These are phyloP conservation scores for Colletotrichum eremochloae DNA, from an alignment of 2,329 filamentous ascomycete genomes.

Conservation along the genomic window DNA sequence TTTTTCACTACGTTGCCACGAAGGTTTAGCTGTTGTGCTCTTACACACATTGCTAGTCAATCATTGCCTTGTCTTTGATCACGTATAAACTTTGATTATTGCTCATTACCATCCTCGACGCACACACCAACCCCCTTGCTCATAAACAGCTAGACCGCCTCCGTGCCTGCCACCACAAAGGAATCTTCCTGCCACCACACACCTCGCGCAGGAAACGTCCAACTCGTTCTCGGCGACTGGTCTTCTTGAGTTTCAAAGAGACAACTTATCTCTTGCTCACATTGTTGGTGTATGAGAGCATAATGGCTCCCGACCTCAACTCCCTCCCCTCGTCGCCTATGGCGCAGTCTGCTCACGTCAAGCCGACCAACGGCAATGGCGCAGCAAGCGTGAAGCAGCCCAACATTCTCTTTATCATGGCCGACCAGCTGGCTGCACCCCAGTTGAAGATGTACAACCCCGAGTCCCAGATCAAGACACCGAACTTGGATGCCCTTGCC, in stretches of 20 bases:
- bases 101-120: conserved; percentile 7
- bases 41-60: conserved; percentile 9
- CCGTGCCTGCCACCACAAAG: conserved; percentile 7
- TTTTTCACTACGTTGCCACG: conserved; percentile 9
- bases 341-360: conserved; percentile 42
- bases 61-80: conserved; percentile 12
- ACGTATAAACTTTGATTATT: conserved; percentile 30
- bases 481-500: conserved; percentile 87
- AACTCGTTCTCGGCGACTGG: neutral
- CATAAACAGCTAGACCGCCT: conserved; percentile 17
- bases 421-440: conserved; percentile 92
- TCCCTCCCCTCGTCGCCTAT: conserved; percentile 72
- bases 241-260: conserved; percentile 1
- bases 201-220: neutral
- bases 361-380: conserved; percentile 41
- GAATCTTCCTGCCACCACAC: neutral
- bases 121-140: conserved; percentile 7
- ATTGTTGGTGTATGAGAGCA: conserved; percentile 32
- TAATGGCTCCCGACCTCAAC: conserved; percentile 82
- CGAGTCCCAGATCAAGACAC: conserved; percentile 90
- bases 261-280: neutral
- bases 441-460: conserved; percentile 93
- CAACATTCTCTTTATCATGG: conserved; percentile 85
- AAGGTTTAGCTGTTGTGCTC: conserved; percentile 19
- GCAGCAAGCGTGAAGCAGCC: conserved; percentile 50